Base-by-base conservation (phyloP, 2,329 filamentous ascomycete species). In the Stemphylium lycopersici region DNA sequence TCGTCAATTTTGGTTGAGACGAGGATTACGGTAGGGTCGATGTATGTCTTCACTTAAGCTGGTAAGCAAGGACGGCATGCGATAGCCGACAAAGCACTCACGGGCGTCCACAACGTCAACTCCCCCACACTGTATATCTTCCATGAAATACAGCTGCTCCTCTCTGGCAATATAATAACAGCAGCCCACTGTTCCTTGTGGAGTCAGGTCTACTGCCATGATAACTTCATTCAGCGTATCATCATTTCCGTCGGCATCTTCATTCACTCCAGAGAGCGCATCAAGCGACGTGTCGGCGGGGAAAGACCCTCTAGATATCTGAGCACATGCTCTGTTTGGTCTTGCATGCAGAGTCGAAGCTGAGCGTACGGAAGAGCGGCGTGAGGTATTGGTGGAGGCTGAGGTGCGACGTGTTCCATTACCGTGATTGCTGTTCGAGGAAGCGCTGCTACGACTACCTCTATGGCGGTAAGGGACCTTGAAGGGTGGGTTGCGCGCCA, bases 81-180 rank as follows among this genome's bases (percentile, higher is more conserved):
- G 8, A 1, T n/a, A 2, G 18, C 18, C 8, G 3, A 31, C 2
- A 7, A 20, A n/a, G 18, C 13, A 71, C 78, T 61, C 56, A 80
- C 80, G 65, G 42, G 75, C 66, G 59, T 82, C 78, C 12, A 83
- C 68, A 11, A 88, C 78, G 32, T 90, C 87, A n/a, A 85, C 71
- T n/a, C 85, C 87, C 4, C 87, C 88, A 61, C 86, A 80, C 13
- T 84, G 81, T 8, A 90, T 81, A 62, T 97, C 93, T 69, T 93
- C 87, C 69, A 96, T 87, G 38, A 96, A 80, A 54, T 84, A 88
- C 3, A 97, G 75, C 32, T 81, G 85, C 66, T 90, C 87, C 34
- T 91, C 85, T 22, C 82, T 77, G 5, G 87, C 86, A 41, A 88
- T 79, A 69, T 93, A 96, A 69, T 93, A 96, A 40, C 90, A 88